Evolutionary conservation across 108 stramenopile species (phyloP).

Genomic region (Discostella stelligeroides): DNA sequence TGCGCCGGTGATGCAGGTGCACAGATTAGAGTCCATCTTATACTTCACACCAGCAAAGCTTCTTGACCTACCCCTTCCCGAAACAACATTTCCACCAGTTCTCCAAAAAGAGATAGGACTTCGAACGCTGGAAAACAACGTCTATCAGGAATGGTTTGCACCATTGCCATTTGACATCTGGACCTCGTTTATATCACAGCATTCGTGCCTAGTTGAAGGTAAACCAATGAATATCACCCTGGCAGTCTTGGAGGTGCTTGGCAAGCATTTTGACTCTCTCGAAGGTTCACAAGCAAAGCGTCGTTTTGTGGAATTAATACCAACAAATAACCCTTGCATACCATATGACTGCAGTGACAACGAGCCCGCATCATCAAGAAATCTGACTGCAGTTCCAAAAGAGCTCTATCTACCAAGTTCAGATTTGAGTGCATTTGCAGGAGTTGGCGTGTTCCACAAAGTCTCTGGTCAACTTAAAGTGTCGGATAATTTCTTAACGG

Average conservation of each 20-base stretch:
- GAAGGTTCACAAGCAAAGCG: slow-evolving; percentile 6
- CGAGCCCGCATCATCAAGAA: neutral
- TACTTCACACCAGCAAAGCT: slow-evolving; percentile 60
- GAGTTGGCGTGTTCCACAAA: slow-evolving; percentile 48
- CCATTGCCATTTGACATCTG: slow-evolving; percentile 71
- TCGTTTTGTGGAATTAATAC: slow-evolving; percentile 24
- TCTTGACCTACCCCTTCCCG: slow-evolving; percentile 67
- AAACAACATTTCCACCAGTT: slow-evolving; percentile 49
- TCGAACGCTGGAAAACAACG: slow-evolving; percentile 51
- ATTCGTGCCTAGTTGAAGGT: slow-evolving; percentile 57
- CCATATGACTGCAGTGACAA: slow-evolving; percentile 17
- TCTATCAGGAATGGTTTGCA: slow-evolving; percentile 55
- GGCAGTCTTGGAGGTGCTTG: slow-evolving; percentile 50
- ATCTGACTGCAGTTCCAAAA: slow-evolving; percentile 34
- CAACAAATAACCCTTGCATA: slow-evolving; percentile 7
- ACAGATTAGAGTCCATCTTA: slow-evolving; percentile 51
- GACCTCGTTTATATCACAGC: slow-evolving; percentile 62
- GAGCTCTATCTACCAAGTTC: slow-evolving; percentile 73
- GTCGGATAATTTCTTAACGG: slow-evolving; percentile 67
- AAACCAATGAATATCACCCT: slow-evolving; percentile 50
- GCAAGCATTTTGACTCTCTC: slow-evolving; percentile 51
- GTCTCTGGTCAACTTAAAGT: slow-evolving; percentile 59
- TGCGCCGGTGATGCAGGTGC: slow-evolving; percentile 17
- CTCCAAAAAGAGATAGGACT: slow-evolving; percentile 55
- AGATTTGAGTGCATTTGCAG: slow-evolving; percentile 71